These are phyloP conservation scores for Rhodotorula sp. DNA, from an alignment of 1,284 basidiomycete genomes.

Conservation along the genomic window DNA sequence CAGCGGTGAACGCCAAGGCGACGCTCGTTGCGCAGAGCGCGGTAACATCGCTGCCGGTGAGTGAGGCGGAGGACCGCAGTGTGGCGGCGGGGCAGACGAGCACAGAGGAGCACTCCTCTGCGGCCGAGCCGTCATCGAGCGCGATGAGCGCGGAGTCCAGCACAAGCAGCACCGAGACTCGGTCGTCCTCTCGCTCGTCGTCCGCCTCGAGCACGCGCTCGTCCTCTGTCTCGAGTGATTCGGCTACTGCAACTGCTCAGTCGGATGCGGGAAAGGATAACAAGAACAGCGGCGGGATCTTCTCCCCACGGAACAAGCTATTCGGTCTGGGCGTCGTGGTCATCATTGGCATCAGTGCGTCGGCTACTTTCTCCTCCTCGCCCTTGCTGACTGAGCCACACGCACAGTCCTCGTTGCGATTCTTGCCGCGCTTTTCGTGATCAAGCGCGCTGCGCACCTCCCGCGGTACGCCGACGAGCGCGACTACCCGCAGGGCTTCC, in stretches of 20 bases:
- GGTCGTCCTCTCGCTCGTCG: not conserved
- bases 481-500: conserved; percentile 24
- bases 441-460: conserved; percentile 20
- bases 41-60: no score
- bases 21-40: not conserved
- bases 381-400: not conserved
- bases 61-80: no score
- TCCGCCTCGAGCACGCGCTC: not conserved
- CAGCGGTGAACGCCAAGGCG: not conserved
- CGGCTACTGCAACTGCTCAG: not conserved
- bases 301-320: conserved; percentile 11
- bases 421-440: conserved; percentile 14
- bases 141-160: not conserved
- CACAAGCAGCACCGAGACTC: not conserved
- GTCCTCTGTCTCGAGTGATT: not conserved
- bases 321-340: conserved; percentile 26
- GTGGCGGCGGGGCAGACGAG: not conserved
- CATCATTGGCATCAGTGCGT: conserved; percentile 27
- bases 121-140: not conserved
- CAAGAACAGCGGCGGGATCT: conserved; percentile 11
- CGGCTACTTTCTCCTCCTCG: not conserved
- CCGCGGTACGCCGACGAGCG: conserved; percentile 25
- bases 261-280: not conserved
- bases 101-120: not conserved
- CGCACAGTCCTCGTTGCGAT: conserved; percentile 18